A percentile compares a stretch with the other conserved stretches of the same genome.
These are phyloP conservation scores for Diaporthe helianthi DNA, from an alignment of 2,329 filamentous ascomycete species.

Conservation along the genomic window DNA sequence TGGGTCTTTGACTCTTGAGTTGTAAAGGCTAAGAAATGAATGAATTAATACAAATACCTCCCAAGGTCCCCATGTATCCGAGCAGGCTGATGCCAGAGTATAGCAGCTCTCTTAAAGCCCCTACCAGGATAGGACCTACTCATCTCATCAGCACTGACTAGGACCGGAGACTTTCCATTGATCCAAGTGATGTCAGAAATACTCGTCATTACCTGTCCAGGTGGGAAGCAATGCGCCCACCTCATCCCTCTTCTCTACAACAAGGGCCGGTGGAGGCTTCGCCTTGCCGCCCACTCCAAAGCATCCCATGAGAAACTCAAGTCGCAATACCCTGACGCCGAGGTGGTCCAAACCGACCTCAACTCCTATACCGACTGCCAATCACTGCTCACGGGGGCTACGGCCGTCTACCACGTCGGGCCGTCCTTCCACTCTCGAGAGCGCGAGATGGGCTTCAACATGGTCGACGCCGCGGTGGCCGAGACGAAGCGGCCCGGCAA, in stretches of 20 bases:
- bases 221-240: constrained; percentile 45
- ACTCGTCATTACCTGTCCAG: constrained; percentile 47
- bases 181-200: constrained; percentile 39
- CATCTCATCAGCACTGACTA: neutral
- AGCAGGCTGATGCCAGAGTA: no score
- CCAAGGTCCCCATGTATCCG: neutral
- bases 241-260: constrained; percentile 45
- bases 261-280: constrained; percentile 42
- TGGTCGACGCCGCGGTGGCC: constrained; percentile 45
- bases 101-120: no score
- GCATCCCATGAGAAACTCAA: constrained; percentile 40
- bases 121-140: fast-evolving
- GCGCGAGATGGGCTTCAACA: constrained; percentile 43
- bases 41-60: neutral
- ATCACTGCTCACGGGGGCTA: constrained; percentile 35
- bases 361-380: neutral
- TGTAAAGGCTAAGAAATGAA: neutral
- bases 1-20: neutral
- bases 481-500: constrained; percentile 36
- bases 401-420: constrained; percentile 43
- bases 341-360: constrained; percentile 39
- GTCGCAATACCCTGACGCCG: constrained; percentile 42
- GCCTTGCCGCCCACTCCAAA: constrained; percentile 43
- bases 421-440: constrained; percentile 46
- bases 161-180: no score